Evolutionary conservation across 768 basidiomycete species (phyloP).

Genomic region (Rhodotorula diobovata): DNA sequence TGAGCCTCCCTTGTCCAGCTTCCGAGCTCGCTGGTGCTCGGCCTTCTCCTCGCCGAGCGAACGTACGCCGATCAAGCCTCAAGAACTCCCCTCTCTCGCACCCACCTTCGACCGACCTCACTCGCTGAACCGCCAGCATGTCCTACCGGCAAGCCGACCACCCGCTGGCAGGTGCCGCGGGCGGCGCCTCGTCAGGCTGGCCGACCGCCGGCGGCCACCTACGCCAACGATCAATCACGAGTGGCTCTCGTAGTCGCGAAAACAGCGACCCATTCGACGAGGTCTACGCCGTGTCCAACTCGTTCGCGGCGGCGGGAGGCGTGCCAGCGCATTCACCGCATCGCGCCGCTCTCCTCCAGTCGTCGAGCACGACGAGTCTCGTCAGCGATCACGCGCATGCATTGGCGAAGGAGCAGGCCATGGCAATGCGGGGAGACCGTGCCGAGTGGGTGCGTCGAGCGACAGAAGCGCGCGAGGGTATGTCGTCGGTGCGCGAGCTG

Average conservation of each 20-base stretch:
- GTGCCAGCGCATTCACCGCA: slow-evolving; percentile 7
- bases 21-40: too few relatives aligned
- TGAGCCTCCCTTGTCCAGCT: too few relatives aligned
- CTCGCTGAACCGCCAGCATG: too few relatives aligned
- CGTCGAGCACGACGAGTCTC: neutral
- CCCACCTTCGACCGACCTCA: too few relatives aligned
- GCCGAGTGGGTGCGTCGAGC: slow-evolving; percentile 18
- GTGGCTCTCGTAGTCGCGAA: neutral
- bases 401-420: slow-evolving; percentile 6
- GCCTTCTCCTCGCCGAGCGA: too few relatives aligned
- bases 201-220: neutral
- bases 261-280: slow-evolving; percentile 24
- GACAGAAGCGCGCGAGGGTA: too few relatives aligned
- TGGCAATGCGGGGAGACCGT: slow-evolving; percentile 11
- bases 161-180: too few relatives aligned
- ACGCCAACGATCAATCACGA: slow-evolving; percentile 13
- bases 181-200: neutral
- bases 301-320: neutral
- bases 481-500: too few relatives aligned
- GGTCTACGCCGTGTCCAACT: neutral
- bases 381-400: neutral
- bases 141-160: too few relatives aligned
- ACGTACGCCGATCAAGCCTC: too few relatives aligned
- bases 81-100: too few relatives aligned
- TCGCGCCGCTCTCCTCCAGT: slow-evolving; percentile 9